These are phyloP conservation scores for Pythium coloratum DNA, from an alignment of 352 stramenopile species.

Conservation along the genomic window DNA sequence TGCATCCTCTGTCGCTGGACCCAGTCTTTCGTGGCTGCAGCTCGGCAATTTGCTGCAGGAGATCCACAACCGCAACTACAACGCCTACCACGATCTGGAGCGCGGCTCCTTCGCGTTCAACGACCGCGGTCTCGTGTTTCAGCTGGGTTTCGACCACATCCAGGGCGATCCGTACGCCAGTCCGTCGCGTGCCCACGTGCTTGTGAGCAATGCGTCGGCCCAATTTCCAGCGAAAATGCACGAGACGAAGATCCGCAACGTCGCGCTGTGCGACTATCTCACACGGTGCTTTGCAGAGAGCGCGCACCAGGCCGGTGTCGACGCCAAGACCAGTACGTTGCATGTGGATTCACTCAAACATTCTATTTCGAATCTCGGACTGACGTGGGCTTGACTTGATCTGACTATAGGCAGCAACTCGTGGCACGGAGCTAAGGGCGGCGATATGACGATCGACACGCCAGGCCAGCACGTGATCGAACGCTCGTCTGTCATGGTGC, in stretches of 20 bases:
- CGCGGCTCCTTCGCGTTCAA: constrained; percentile 42
- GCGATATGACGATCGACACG: constrained; percentile 93
- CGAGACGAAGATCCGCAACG: constrained; percentile 70
- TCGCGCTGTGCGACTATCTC: constrained; percentile 91
- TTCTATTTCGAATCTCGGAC: constrained; percentile 6
- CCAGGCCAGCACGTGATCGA: constrained; percentile 94
- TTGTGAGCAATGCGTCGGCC: constrained; percentile 65
- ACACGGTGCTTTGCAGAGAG: constrained; percentile 81
- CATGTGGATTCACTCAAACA: no score
- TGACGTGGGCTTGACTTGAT: background rate
- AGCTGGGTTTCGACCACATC: constrained; percentile 91
- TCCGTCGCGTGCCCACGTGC: constrained; percentile 92
- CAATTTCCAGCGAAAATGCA: constrained; percentile 84
- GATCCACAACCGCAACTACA: constrained; percentile 84
- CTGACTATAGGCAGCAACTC: constrained; percentile 45
- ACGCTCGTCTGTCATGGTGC: constrained; percentile 87
- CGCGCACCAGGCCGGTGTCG: constrained; percentile 48
- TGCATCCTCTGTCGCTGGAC: background rate
- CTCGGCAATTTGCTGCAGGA: constrained; percentile 47
- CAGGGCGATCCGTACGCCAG: constrained; percentile 96
- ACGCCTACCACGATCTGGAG: constrained; percentile 77
- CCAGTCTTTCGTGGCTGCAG: constrained; percentile 44
- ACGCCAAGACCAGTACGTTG: constrained; percentile 53
- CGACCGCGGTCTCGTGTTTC: constrained; percentile 50
- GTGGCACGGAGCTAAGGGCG: constrained; percentile 90